A percentile compares a stretch with the other conserved stretches of the same genome.
phyloP scores from a whole-genome alignment of 163 green algal genomes.

The Trebouxia gelatinosa region DNA sequence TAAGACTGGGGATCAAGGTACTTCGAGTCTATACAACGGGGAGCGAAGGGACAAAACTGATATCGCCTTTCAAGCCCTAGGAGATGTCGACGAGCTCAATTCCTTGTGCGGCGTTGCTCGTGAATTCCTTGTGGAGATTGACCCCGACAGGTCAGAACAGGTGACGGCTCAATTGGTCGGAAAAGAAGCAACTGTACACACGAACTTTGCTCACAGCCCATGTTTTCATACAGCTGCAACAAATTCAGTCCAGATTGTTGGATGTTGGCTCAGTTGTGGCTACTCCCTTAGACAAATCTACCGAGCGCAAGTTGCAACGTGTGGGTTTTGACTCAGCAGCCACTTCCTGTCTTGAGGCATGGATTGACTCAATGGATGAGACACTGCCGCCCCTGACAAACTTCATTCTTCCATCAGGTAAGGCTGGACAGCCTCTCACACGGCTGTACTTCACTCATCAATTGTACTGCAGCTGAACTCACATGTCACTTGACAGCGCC shows the following conservation, averaged over 20 bases:
- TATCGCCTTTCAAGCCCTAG: constrained; percentile 78
- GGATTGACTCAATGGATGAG: constrained; percentile 86
- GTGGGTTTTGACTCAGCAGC: constrained; percentile 60
- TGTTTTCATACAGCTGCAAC: constrained; percentile 60
- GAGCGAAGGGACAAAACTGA: constrained; percentile 75
- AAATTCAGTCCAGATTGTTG: constrained; percentile 88
- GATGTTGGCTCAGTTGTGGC: constrained; percentile 90
- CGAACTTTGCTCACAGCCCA: too few relatives aligned
- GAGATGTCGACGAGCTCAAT: constrained; percentile 96
- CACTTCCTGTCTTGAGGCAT: constrained; percentile 73
- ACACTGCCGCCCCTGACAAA: constrained; percentile 78
- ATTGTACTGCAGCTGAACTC: too few relatives aligned
- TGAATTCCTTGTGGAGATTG: constrained; percentile 24
- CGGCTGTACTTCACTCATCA: too few relatives aligned
- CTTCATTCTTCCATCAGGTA: constrained; percentile 93
- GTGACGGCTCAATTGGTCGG: not conserved
- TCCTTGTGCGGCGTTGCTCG: constrained; percentile 75
- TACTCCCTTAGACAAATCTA: constrained; percentile 67
- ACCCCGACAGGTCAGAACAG: constrained; percentile 17
- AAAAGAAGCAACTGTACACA: too few relatives aligned
- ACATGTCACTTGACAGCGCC: too few relatives aligned
- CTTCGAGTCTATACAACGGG: constrained; percentile 83
- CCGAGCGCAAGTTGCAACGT: constrained; percentile 64
- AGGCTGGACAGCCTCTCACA: not conserved
- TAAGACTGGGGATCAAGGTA: constrained; percentile 80